These are phyloP conservation scores for Penicillium sclerotiorum DNA, from an alignment of 2,329 filamentous ascomycete species.

Conservation along the genomic window DNA sequence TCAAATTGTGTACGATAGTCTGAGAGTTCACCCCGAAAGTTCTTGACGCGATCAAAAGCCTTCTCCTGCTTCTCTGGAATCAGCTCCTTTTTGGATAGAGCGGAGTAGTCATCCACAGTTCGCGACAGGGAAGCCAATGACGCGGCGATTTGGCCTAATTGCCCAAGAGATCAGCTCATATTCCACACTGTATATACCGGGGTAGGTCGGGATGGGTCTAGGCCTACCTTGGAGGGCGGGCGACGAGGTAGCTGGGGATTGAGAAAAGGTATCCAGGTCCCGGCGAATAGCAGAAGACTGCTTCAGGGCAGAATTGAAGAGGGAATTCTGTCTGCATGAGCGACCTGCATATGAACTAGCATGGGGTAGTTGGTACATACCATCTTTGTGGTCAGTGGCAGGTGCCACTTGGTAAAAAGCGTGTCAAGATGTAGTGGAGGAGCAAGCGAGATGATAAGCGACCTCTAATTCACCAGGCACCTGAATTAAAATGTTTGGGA, in stretches of 20 bases:
- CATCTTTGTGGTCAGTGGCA: conserved; percentile 16
- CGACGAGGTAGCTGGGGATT: conserved; percentile 59
- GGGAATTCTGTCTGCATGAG: conserved; percentile 63
- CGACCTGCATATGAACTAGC: not conserved
- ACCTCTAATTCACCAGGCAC: not conserved
- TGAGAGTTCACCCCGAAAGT: conserved; percentile 78
- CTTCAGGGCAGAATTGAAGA: conserved; percentile 84
- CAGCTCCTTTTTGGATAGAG: conserved; percentile 82
- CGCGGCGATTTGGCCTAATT: conserved; percentile 70
- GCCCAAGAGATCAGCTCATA: conserved; percentile 36
- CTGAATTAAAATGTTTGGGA: not conserved
- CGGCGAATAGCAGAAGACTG: conserved; percentile 78
- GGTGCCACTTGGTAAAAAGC: not conserved
- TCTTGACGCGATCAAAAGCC: conserved; percentile 79
- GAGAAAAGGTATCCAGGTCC: conserved; percentile 72
- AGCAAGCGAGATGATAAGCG: not conserved
- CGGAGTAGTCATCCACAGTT: conserved; percentile 89
- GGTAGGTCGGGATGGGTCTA: too few relatives aligned
- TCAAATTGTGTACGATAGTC: conserved; percentile 81
- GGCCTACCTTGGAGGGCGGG: conserved; percentile 62
- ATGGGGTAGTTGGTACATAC: conserved; percentile 11
- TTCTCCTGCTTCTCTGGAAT: conserved; percentile 91
- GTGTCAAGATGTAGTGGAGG: not conserved
- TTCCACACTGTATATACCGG: not conserved
- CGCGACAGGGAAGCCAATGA: conserved; percentile 81